Evolutionary conservation across 768 basidiomycete species (phyloP).

Genomic region (Agrocybe praecox): DNA sequence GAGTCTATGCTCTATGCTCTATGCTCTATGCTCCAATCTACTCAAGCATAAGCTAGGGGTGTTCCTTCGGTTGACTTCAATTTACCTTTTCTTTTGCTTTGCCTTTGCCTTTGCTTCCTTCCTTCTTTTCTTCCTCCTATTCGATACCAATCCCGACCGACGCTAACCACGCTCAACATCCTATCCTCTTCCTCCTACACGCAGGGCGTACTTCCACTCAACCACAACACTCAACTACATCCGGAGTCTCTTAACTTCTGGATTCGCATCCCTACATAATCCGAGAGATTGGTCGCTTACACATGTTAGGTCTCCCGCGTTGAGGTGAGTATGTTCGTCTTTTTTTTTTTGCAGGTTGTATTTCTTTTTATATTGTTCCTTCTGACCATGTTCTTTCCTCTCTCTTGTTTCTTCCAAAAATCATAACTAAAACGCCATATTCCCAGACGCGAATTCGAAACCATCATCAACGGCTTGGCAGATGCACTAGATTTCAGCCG

Average conservation of each 20-base stretch:
- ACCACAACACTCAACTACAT: constrained; percentile 92
- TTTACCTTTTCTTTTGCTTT: background rate
- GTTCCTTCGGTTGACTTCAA: background rate
- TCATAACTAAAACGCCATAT: background rate
- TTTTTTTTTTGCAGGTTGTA: background rate
- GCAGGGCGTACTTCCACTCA: constrained; percentile 95
- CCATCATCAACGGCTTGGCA: constrained; percentile 79
- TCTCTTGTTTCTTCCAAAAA: background rate
- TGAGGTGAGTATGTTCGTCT: constrained; percentile 12
- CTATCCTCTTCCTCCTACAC: background rate
- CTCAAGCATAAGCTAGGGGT: background rate
- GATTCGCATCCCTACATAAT: constrained; percentile 91
- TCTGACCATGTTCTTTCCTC: background rate
- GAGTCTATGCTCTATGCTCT: too few species aligned
- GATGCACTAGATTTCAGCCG: constrained; percentile 93
- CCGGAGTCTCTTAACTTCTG: constrained; percentile 84
- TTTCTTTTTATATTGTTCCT: background rate
- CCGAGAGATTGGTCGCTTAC: constrained; percentile 90
- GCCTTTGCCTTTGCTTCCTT: too few species aligned
- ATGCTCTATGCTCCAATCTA: too few species aligned
- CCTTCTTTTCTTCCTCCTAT: too few species aligned
- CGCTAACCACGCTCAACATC: too few species aligned
- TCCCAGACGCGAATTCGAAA: constrained; percentile 77
- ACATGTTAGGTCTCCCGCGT: constrained; percentile 57
- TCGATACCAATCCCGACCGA: too few species aligned